These are phyloP conservation scores for Boletus eberwhitei DNA, from an alignment of 768 basidiomycete genomes.

Conservation along the genomic window DNA sequence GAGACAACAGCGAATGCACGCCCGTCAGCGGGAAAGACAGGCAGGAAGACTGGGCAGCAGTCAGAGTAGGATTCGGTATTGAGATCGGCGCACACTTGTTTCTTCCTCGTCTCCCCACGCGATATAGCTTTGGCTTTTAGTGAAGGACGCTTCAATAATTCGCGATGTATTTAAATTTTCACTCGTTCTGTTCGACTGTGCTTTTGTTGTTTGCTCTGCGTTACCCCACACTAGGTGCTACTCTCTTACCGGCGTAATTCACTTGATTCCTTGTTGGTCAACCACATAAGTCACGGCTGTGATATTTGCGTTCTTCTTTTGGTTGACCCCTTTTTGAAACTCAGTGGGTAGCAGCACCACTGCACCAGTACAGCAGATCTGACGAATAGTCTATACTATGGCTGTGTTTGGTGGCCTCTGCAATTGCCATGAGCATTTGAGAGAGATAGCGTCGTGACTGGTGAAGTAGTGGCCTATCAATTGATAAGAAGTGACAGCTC, in stretches of 20 bases:
- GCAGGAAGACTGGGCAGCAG: constrained; percentile 30
- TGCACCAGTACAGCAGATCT: no score
- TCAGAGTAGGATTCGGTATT: constrained; percentile 32
- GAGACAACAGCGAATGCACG: constrained; percentile 39
- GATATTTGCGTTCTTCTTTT: no score
- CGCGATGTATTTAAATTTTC: constrained; percentile 13
- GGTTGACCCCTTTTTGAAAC: no score
- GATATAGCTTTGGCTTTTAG: constrained; percentile 13
- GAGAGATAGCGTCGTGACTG: background rate
- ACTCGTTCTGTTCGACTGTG: constrained; percentile 7
- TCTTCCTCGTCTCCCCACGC: background rate
- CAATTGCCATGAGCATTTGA: no score
- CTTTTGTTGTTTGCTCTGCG: constrained; percentile 5
- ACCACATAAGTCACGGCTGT: no score
- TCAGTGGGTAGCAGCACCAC: no score
- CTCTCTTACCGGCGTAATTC: background rate
- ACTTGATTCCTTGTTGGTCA: background rate
- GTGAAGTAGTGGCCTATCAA: background rate
- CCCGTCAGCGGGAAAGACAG: constrained; percentile 32
- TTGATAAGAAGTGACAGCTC: background rate
- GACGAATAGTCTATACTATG: no score
- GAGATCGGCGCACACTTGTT: background rate
- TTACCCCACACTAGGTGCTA: background rate
- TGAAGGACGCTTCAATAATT: constrained; percentile 12
- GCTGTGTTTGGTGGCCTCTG: no score